Base-by-base conservation (phyloP, 1,284 basidiomycete species). In the Limonomyces culmigenus region DNA sequence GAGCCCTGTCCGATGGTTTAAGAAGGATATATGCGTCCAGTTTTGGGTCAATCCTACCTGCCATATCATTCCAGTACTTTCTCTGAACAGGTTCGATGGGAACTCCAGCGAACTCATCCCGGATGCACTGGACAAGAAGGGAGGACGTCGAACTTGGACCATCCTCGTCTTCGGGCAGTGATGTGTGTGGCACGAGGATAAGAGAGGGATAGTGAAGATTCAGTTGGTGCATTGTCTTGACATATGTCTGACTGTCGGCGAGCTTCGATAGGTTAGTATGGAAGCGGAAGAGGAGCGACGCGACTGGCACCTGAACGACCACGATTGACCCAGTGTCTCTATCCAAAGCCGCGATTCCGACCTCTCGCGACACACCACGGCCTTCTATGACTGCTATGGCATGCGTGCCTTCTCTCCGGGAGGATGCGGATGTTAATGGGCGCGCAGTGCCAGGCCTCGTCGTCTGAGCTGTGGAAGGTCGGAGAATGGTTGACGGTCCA, bases 191-290 rank as follows among this genome's bases (percentile, higher is more conserved):
- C 5, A 91, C 70, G 4, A 95, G 60, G 23, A 93, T 62, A 12
- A 76, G 57, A 10, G 57, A 62, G 0, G 89, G 88, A 4, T 60
- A 63, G 46, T 89, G 75, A 6, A 87, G 51, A 42, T 77, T 70
- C 60, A 93, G 70, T 47, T 92, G 85, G 43, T 92, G 85, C 5
- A 92, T 56, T 0, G 84, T 88, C 50, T 85, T 87, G 39, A 86
- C 74, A 45, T 88, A 95, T 14, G 84, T 84, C 39, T 79, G 68
- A 43, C 75, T 79, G 47, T 89, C 85, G 23, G 78, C 70, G 17
- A 88, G 62, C 84, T 89, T 19, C 2, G 19, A 16, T 32, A 5
- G 16, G 43, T 47, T 17, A 23, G 25, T 23, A 21, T 49, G 15
- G 32, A 8, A 25, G 18, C 36, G 5, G 18, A 35, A 42, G 34